Evolutionary conservation across 2,329 filamentous ascomycete genomes (phyloP).

Genomic region (Trichoderma lentiforme): DNA sequence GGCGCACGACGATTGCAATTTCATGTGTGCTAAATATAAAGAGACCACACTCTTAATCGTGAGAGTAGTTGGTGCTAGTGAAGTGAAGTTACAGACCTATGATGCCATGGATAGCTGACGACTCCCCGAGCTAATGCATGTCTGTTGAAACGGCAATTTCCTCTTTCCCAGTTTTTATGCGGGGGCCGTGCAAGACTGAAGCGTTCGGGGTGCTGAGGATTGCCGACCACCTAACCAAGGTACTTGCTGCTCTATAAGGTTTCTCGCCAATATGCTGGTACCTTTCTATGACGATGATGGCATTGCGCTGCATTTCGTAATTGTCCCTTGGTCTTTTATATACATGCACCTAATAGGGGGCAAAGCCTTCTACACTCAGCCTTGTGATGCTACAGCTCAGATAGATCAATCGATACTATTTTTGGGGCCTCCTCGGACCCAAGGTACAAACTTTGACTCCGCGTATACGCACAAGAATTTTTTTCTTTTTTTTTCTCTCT

Average conservation of each 20-base stretch:
- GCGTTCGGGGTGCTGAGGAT: neutral
- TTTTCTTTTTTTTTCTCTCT: neutral
- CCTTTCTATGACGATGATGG: neutral
- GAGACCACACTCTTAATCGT: neutral
- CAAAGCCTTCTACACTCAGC: neutral
- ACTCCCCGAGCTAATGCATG: slow-evolving; percentile 8
- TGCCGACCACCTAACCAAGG: neutral
- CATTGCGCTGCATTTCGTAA: neutral
- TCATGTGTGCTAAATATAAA: neutral
- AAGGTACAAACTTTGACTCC: neutral
- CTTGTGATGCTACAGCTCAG: neutral
- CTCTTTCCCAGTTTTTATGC: slow-evolving; percentile 19
- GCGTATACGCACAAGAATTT: neutral
- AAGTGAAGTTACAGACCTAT: neutral
- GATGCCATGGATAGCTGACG: slow-evolving; percentile 3
- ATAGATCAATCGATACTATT: neutral
- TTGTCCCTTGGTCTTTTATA: neutral
- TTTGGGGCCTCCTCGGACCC: neutral
- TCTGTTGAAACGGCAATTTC: slow-evolving; percentile 19
- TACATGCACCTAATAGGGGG: neutral
- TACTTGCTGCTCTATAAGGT: neutral
- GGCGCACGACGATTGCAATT: neutral
- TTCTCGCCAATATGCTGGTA: neutral
- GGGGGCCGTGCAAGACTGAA: neutral
- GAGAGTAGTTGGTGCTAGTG: neutral